Conservation (phyloP, 768 basidiomycete species). For the Psilocybe azurescens region DNA sequence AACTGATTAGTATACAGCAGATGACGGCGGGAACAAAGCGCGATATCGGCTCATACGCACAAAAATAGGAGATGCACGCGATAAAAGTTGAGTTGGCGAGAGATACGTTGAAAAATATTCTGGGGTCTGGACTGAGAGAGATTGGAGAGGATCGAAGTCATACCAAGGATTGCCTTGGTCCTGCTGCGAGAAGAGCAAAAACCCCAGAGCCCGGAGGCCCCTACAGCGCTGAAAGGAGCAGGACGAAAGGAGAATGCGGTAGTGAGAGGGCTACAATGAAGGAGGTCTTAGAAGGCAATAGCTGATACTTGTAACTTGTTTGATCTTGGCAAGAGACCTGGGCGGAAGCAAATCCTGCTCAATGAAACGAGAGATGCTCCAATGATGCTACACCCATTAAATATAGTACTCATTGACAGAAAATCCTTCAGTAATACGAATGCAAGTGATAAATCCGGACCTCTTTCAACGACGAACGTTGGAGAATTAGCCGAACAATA, state of each 20-base stretch:
- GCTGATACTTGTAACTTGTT: too few relatives aligned
- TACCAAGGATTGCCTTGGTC: constrained; percentile 13
- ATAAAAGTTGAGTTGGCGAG: constrained; percentile 68
- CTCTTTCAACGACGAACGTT: background rate
- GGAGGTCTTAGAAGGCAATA: background rate
- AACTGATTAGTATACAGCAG: constrained; percentile 8
- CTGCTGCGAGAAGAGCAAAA: background rate
- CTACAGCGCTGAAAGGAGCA: background rate
- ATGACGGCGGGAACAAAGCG: constrained; percentile 9
- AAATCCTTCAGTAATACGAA: background rate
- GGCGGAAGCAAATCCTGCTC: constrained; percentile 8
- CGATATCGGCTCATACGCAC: constrained; percentile 40
- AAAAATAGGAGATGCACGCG: constrained; percentile 66
- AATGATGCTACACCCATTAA: background rate
- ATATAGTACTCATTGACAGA: background rate
- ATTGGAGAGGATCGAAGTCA: constrained; percentile 22
- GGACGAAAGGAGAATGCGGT: background rate
- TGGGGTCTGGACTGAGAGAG: constrained; percentile 5
- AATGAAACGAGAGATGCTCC: background rate
- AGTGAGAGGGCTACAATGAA: background rate
- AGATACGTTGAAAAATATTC: constrained; percentile 35
- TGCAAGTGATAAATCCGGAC: too few relatives aligned
- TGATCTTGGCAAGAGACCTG: constrained; percentile 7
- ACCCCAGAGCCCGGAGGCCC: background rate
- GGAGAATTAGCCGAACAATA: background rate